Base-by-base conservation (phyloP, 345 rosid species). In the Sisymbrium irio region DNA sequence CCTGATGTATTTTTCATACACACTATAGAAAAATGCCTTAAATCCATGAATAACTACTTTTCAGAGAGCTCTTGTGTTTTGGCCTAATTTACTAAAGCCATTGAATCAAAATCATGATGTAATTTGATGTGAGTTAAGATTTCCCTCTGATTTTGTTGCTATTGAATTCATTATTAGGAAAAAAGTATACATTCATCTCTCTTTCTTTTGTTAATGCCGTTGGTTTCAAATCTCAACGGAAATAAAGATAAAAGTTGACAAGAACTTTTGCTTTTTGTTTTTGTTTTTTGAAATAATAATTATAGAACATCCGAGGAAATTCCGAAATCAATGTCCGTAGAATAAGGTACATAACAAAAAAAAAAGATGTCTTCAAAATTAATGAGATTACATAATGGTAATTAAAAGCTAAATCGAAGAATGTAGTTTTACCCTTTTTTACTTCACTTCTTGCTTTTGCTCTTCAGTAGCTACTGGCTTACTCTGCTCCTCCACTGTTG, bases 401-500 rank as follows among this genome's bases (percentile, higher is more conserved):
- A n/a, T n/a, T n/a, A n/a, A 59, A 15, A 67, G 62, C 47, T 67
- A n/a, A 74, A 10, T 30, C 33, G 55, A 58, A 67, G 6, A 19
- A 9, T 57, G 11, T 13, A 20, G 49, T 61, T 41, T 41, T 61
- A 60, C 45, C 62, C 35, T 32, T 44, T 66, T 66, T 53, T 10
- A 50, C 32, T 77, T 58, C 65, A 78, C 51, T 61, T 65, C 58
- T 76, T 76, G 42, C 25, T 35, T 35, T 75, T 75, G 58, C 6
- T 68, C 79, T 25, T 77, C 76, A 0, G 82, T 80, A 3, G 81
- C 85, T 81, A 80, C 83, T 85, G 68, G 73, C 79, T 74, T 83
- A 76, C 73, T 79, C 84, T 10, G 83, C 32, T 76, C 79, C 9
- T 64, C 80, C 50, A 9, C 40, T 18, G 67, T 39, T 58, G 15